Percentiles rank a stretch among this genome's conserved stretches.
These are phyloP conservation scores for Hawksworthiomyces lignivorus DNA, from an alignment of 2,329 filamentous ascomycete genomes.

Conservation along the genomic window DNA sequence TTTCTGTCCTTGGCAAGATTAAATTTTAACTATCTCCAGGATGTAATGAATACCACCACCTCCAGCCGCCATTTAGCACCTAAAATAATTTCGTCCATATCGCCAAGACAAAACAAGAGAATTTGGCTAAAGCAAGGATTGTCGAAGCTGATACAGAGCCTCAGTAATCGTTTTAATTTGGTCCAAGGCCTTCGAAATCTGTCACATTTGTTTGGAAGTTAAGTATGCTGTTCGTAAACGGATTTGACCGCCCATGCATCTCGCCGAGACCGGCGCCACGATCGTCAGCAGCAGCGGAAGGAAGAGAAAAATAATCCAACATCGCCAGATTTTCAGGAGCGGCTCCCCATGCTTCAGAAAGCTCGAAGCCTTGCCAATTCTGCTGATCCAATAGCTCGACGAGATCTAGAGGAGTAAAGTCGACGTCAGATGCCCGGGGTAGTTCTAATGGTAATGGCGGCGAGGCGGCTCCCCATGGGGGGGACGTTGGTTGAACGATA, in stretches of 20 bases:
- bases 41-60: no score
- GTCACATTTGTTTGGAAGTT: conserved; percentile 8
- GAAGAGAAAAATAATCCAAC: conserved; percentile 8
- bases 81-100: no score
- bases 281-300: background rate
- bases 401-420: background rate
- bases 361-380: conserved; percentile 3
- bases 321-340: conserved; percentile 6
- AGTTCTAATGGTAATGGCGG: background rate
- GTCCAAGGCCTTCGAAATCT: background rate
- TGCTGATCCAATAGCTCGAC: conserved; percentile 1
- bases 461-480: no score
- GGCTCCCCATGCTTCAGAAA: conserved; percentile 1
- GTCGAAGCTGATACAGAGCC: no score
- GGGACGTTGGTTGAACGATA: conserved; percentile 2
- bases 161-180: no score
- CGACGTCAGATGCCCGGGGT: background rate
- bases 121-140: no score
- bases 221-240: conserved; percentile 9
- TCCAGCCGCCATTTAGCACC: no score
- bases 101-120: no score
- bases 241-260: background rate
- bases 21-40: no score
- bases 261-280: background rate
- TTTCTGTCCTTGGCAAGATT: no score